Evolutionary conservation across 2,329 filamentous ascomycete species (phyloP).

Genomic region (Trichoderma sp.): DNA sequence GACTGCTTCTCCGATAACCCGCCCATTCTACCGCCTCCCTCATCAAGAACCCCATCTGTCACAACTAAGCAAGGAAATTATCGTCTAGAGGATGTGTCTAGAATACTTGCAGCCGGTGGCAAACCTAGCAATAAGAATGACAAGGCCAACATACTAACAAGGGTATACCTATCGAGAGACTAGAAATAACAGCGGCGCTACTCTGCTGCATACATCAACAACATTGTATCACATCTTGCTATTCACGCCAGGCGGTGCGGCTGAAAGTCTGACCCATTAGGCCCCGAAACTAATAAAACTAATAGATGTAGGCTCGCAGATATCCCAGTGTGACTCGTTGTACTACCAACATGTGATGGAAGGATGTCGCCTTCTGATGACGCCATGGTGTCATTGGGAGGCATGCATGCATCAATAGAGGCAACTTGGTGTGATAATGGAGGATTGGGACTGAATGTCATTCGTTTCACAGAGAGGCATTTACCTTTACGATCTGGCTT

Average conservation of each 20-base stretch:
- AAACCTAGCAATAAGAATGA: background rate
- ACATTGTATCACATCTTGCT: background rate
- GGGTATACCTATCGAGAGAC: background rate
- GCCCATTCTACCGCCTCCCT: background rate
- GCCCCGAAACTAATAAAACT: constrained; percentile 1
- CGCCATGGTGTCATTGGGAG: constrained; percentile 17
- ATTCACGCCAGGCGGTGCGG: background rate
- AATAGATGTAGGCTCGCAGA: background rate
- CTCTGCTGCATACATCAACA: background rate
- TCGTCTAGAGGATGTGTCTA: background rate
- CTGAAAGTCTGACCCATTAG: background rate
- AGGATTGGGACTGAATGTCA: background rate
- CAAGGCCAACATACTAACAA: background rate
- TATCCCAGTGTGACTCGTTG: background rate
- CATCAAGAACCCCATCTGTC: background rate
- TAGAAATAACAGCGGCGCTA: constrained; percentile 1
- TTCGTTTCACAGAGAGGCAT: background rate
- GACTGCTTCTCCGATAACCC: background rate
- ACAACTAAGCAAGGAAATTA: background rate
- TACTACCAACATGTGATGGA: background rate
- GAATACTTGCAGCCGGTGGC: background rate
- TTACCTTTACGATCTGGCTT: background rate
- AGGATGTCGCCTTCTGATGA: constrained; percentile 15
- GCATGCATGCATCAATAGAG: background rate
- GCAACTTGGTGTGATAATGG: background rate